Evolutionary conservation across 306 rosid species (phyloP), one percentile per base, ranked within the genome.

Genomic region (Datisca glomerata): DNA sequence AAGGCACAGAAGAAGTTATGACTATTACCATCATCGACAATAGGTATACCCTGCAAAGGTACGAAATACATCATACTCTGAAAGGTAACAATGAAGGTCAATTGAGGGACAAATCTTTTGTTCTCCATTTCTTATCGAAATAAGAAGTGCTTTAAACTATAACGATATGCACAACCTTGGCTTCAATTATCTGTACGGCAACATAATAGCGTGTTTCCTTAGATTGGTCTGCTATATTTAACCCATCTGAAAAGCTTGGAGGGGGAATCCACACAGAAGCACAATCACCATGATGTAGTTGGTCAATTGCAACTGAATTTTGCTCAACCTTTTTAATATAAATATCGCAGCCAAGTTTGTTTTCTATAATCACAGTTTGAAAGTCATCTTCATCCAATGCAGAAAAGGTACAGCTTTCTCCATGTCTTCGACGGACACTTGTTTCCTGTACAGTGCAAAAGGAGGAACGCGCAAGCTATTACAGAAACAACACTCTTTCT

Each of bases 331-430:
- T 80, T 73, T 74, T 89, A 41, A 89, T 57, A 70, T 63, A 89
- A 12, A 80, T 69, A 55, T 80, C 86, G 27, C 91, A 72, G 41
- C 98, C 98, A 57, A 89, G 98, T 56, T 72, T 75, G 64, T 89
- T 89, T 70, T 89, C 96, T 50, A 89, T 42, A 28, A 81, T 43
- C 41, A 85, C 70, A 24, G 95, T 84, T 74, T 78, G 98, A 61
- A 84, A 68, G 61, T 89, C 98, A 66, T 89, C 96, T 59, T 80
- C 93, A 68, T 89, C 98, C 56, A 89, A 56, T 8, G 95, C 93
- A 36, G 95, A 89, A 61, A 77, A 68, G 49, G 86, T 68, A 49
- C 66, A 36, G 59, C 59, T 63, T 31, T 70, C 79, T 51, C 71
- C 86, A 41, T 57, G 69, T 47, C 56, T 57, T 29, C 49, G 63